A percentile compares a stretch with the other conserved stretches of the same genome.
These are phyloP conservation scores for Brassica balearica DNA, from an alignment of 441 rosid species.

Conservation along the genomic window DNA sequence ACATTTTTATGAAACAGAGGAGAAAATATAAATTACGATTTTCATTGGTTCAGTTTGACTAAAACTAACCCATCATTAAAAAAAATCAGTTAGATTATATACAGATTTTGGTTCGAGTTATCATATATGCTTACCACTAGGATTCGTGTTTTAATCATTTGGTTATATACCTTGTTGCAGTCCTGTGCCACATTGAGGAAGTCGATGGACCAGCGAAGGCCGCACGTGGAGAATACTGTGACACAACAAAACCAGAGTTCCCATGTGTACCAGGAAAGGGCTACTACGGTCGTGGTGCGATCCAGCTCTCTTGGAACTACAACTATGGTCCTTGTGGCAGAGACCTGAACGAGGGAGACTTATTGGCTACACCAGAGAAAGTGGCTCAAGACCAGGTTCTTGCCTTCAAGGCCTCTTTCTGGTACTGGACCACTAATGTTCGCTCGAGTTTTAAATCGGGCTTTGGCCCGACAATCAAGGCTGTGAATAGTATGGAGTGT, in stretches of 20 bases:
- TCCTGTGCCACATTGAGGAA: constrained; percentile 63
- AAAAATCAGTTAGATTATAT: background rate
- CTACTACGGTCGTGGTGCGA: constrained; percentile 69
- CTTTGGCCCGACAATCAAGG: constrained; percentile 56
- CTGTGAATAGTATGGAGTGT: constrained; percentile 56
- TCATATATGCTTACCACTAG: background rate
- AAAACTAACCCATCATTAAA: too few species aligned
- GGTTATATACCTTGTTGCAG: constrained; percentile 41
- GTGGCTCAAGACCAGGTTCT: constrained; percentile 49
- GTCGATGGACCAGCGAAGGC: constrained; percentile 47
- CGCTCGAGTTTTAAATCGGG: constrained; percentile 47
- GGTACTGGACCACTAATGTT: constrained; percentile 60
- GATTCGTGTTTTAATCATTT: background rate
- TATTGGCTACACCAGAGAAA: constrained; percentile 50
- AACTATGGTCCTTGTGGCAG: constrained; percentile 56
- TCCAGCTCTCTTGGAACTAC: constrained; percentile 72
- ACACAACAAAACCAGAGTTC: constrained; percentile 43
- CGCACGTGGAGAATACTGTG: constrained; percentile 49
- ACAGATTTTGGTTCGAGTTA: background rate
- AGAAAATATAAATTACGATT: too few species aligned
- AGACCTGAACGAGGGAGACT: constrained; percentile 39
- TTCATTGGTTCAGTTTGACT: too few species aligned
- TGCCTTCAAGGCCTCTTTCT: constrained; percentile 54
- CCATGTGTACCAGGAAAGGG: constrained; percentile 63
- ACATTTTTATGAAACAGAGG: too few species aligned